Percentiles rank a stretch among this genome's conserved stretches.
Conservation (phyloP, 805 yeast species). For the Metschnikowia lunata region DNA sequence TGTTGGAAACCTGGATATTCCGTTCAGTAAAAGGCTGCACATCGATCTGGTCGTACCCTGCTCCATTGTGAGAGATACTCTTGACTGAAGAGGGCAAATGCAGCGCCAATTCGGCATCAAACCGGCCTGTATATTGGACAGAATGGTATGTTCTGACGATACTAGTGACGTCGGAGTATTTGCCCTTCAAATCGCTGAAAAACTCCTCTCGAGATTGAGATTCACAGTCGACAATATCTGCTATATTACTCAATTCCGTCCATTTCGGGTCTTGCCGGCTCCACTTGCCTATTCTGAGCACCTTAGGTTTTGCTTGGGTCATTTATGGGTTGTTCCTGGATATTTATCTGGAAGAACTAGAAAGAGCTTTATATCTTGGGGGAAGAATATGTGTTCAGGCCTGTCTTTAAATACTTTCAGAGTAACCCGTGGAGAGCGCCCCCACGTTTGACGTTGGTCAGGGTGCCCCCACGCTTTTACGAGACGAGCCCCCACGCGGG, state of each 20-base stretch:
- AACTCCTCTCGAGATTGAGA: conserved; percentile 38
- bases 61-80: conserved; percentile 61
- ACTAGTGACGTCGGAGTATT: conserved; percentile 40
- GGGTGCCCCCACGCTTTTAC: not conserved
- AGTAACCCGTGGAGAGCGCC: too few relatives aligned
- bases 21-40: conserved; percentile 46
- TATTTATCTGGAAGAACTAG: too few relatives aligned
- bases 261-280: conserved; percentile 11
- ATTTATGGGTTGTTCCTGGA: too few relatives aligned
- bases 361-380: too few relatives aligned
- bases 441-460: too few relatives aligned
- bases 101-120: conserved; percentile 56
- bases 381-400: too few relatives aligned
- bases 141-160: conserved; percentile 54
- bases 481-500: not conserved
- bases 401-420: too few relatives aligned
- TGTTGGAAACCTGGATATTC: conserved; percentile 62
- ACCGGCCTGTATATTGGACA: conserved; percentile 52
- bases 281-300: conserved; percentile 19
- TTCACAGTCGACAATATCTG: conserved; percentile 35
- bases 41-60: conserved; percentile 74
- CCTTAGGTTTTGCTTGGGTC: conserved; percentile 11
- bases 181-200: conserved; percentile 38
- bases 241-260: conserved; percentile 18
- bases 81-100: conserved; percentile 52